Evolutionary conservation across 108 stramenopile genomes (phyloP).

Genomic region (Nitzschia palea): DNA sequence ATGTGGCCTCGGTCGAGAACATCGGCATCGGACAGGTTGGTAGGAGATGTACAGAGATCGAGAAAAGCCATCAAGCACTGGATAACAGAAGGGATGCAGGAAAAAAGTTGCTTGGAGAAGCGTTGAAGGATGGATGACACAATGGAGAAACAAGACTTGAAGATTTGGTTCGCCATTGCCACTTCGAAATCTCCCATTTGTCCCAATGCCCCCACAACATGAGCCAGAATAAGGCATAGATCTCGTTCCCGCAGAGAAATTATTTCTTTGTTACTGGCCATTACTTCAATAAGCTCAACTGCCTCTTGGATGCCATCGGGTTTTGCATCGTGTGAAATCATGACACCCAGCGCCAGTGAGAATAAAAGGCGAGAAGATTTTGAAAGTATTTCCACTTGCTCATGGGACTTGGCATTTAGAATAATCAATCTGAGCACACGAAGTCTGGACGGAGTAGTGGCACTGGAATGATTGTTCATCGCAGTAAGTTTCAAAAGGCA

Average conservation of each 20-base stretch:
- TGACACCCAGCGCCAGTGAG: background rate
- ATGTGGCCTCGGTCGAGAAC: constrained; percentile 16
- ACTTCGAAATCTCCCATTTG: background rate
- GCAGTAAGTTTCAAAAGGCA: constrained; percentile 11
- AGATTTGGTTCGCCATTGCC: constrained; percentile 22
- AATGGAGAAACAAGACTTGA: constrained; percentile 45
- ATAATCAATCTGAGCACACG: constrained; percentile 19
- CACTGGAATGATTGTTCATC: background rate
- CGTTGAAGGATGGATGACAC: constrained; percentile 59
- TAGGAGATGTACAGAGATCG: constrained; percentile 28
- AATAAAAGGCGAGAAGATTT: constrained; percentile 2
- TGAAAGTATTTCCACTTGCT: constrained; percentile 1
- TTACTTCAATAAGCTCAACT: constrained; percentile 28
- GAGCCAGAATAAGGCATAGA: constrained; percentile 53
- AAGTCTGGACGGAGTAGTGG: background rate
- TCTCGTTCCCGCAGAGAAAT: constrained; percentile 56
- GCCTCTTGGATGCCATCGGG: background rate
- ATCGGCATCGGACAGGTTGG: constrained; percentile 20
- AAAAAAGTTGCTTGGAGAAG: constrained; percentile 74
- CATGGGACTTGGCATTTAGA: constrained; percentile 2
- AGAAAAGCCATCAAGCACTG: constrained; percentile 43
- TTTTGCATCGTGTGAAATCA: background rate
- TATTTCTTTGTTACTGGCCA: constrained; percentile 55
- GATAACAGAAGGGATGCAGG: constrained; percentile 59
- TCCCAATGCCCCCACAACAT: constrained; percentile 38